Evolutionary conservation across 2,329 filamentous ascomycete species (phyloP).

Genomic region (Plenodomus biglobosus): DNA sequence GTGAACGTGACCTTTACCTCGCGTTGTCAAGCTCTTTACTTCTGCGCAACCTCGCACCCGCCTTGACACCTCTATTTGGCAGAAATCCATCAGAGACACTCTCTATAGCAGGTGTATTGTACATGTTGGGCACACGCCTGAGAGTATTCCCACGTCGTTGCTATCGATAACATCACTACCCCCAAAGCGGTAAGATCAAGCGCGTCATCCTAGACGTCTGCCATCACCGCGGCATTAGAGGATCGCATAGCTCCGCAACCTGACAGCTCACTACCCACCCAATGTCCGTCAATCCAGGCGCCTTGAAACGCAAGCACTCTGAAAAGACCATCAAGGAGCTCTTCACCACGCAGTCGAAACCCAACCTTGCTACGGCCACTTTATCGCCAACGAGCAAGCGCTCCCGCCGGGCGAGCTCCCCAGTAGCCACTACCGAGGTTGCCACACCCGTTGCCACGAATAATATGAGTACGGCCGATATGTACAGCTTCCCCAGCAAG

Average conservation of each 20-base stretch:
- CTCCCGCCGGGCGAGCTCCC: conserved; percentile 30
- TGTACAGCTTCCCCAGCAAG: conserved; percentile 43
- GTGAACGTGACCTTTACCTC: neutral
- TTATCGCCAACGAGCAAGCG: conserved; percentile 38
- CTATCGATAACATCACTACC: conserved; percentile 17
- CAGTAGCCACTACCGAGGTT: conserved; percentile 11
- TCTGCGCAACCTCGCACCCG: neutral
- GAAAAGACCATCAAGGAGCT: conserved; percentile 40
- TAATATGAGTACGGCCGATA: conserved; percentile 37
- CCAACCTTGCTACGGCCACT: conserved; percentile 25
- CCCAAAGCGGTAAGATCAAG: conserved; percentile 19
- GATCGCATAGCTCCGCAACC: conserved; percentile 18
- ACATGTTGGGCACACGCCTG: too few species aligned
- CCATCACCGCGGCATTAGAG: conserved; percentile 21
- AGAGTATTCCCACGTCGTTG: neutral
- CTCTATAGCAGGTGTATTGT: too few species aligned
- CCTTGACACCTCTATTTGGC: neutral
- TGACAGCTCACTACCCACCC: conserved; percentile 17
- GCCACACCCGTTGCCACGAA: conserved; percentile 11
- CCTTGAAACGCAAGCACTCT: conserved; percentile 43
- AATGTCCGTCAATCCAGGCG: conserved; percentile 39
- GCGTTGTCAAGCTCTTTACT: neutral
- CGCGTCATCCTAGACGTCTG: conserved; percentile 32
- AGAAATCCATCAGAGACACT: neutral
- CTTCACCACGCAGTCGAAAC: conserved; percentile 41